These are phyloP conservation scores for Amylocarpus encephaloides DNA, from an alignment of 2,329 filamentous ascomycete species.

Conservation along the genomic window DNA sequence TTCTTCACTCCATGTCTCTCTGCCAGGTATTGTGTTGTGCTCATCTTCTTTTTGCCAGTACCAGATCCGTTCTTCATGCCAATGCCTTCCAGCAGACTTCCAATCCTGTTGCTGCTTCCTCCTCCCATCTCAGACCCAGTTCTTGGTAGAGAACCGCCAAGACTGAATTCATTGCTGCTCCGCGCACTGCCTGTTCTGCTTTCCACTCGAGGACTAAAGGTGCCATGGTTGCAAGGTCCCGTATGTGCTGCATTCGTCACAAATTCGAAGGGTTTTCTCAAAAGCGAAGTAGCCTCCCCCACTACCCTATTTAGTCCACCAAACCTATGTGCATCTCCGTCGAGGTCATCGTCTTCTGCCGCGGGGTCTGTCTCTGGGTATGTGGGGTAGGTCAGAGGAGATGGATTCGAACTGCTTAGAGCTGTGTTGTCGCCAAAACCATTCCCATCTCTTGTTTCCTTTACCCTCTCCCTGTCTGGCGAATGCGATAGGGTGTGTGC, in stretches of 20 bases:
- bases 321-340: slow-evolving; percentile 6
- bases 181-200: slow-evolving; percentile 25
- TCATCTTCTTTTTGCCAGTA: slow-evolving; percentile 52
- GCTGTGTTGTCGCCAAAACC: neutral
- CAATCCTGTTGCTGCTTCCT: slow-evolving; percentile 19
- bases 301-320: slow-evolving; percentile 16
- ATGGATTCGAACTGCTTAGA: slow-evolving; percentile 20
- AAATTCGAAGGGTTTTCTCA: slow-evolving; percentile 36
- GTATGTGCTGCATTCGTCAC: slow-evolving; percentile 24
- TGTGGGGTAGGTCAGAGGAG: slow-evolving; percentile 20
- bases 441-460: neutral
- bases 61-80: slow-evolving; percentile 19
- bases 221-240: slow-evolving; percentile 61
- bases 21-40: slow-evolving; percentile 65
- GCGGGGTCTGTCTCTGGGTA: slow-evolving; percentile 15
- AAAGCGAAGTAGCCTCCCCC: slow-evolving; percentile 47
- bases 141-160: slow-evolving; percentile 18
- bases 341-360: slow-evolving; percentile 12
- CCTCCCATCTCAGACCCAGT: slow-evolving; percentile 9
- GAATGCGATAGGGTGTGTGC: slow-evolving; percentile 17
- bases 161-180: slow-evolving; percentile 22
- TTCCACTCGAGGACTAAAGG: slow-evolving; percentile 63
- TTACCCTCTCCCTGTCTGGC: slow-evolving; percentile 10
- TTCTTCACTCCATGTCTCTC: slow-evolving; percentile 68
- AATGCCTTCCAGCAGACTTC: slow-evolving; percentile 20